Percentiles rank a stretch among this genome's conserved stretches.
Evolutionary conservation across 306 rosid genomes (phyloP).

Genomic region (Mimosa bimucronata): DNA sequence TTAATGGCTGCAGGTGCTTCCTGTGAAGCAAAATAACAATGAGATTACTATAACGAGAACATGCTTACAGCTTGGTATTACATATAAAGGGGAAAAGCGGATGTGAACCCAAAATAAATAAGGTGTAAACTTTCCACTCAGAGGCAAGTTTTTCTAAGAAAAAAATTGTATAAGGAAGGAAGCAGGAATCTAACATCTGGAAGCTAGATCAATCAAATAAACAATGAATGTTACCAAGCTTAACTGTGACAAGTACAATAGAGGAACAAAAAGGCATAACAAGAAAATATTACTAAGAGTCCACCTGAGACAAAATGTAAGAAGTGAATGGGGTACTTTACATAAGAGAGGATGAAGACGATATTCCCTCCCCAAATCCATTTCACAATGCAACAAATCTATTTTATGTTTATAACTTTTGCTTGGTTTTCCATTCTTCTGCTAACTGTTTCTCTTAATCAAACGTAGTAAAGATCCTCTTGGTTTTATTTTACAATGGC

Average conservation of each 20-base stretch:
- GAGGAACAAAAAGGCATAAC: slow-evolving; percentile 17
- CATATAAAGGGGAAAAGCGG: slow-evolving; percentile 5
- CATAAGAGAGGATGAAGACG: neutral
- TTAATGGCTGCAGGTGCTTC: slow-evolving; percentile 85
- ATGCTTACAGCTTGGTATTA: neutral
- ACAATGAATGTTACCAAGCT: slow-evolving; percentile 18
- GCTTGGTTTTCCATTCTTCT: slow-evolving; percentile 22
- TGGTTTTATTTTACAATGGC: slow-evolving; percentile 8
- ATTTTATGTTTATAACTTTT: neutral
- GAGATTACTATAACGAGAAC: slow-evolving; percentile 19
- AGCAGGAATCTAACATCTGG: slow-evolving; percentile 18
- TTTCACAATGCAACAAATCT: slow-evolving; percentile 1
- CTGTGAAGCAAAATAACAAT: slow-evolving; percentile 45
- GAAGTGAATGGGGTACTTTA: slow-evolving; percentile 1
- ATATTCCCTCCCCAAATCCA: neutral
- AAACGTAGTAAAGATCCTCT: neutral
- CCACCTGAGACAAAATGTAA: slow-evolving; percentile 11
- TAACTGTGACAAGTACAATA: slow-evolving; percentile 14
- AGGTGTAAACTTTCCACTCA: neutral
- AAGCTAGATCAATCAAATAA: slow-evolving; percentile 10
- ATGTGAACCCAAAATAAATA: slow-evolving; percentile 6
- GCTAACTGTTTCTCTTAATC: slow-evolving; percentile 19
- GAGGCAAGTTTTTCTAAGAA: neutral
- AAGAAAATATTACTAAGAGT: slow-evolving; percentile 1
- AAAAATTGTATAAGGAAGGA: neutral